Conservation (phyloP, 2,329 filamentous ascomycete species). For the Monascus ruber region DNA sequence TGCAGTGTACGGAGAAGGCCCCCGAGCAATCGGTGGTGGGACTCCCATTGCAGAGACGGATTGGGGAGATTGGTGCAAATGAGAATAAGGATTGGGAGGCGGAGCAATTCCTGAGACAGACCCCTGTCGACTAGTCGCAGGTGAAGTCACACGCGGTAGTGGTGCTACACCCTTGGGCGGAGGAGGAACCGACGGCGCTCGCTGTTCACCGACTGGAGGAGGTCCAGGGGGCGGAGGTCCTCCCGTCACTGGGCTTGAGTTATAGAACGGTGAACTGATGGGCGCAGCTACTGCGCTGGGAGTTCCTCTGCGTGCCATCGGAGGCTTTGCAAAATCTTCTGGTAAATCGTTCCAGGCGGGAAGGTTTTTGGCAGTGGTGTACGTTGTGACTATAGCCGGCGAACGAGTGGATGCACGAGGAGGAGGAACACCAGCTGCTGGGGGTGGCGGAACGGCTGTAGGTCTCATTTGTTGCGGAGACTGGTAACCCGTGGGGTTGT, state of each 20-base stretch:
- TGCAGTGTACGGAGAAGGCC: slow-evolving; percentile 75
- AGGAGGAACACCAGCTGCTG: slow-evolving; percentile 38
- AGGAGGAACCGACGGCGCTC: slow-evolving; percentile 63
- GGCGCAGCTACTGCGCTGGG: slow-evolving; percentile 51
- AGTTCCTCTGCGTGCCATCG: slow-evolving; percentile 62
- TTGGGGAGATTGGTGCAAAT: slow-evolving; percentile 32
- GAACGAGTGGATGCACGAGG: slow-evolving; percentile 59
- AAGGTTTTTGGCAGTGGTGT: slow-evolving; percentile 53
- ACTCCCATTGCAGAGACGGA: slow-evolving; percentile 25
- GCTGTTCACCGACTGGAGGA: slow-evolving; percentile 45
- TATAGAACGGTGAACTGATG: slow-evolving; percentile 65
- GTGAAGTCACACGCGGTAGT: slow-evolving; percentile 59
- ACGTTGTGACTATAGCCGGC: slow-evolving; percentile 52
- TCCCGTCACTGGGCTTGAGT: slow-evolving; percentile 42
- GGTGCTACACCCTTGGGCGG: slow-evolving; percentile 69
- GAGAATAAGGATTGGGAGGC: slow-evolving; percentile 28
- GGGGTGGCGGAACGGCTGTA: slow-evolving; percentile 17
- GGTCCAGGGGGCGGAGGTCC: slow-evolving; percentile 47
- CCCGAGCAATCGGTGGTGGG: slow-evolving; percentile 56
- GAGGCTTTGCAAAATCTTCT: slow-evolving; percentile 61
- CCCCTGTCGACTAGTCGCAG: slow-evolving; percentile 47
- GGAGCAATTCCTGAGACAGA: slow-evolving; percentile 51
- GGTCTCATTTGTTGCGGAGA: slow-evolving; percentile 38
- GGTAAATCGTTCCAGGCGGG: slow-evolving; percentile 94
- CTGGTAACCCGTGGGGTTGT: slow-evolving; percentile 43